These are phyloP conservation scores for Thelonectria discophora DNA, from an alignment of 2,329 filamentous ascomycete species.

Conservation along the genomic window DNA sequence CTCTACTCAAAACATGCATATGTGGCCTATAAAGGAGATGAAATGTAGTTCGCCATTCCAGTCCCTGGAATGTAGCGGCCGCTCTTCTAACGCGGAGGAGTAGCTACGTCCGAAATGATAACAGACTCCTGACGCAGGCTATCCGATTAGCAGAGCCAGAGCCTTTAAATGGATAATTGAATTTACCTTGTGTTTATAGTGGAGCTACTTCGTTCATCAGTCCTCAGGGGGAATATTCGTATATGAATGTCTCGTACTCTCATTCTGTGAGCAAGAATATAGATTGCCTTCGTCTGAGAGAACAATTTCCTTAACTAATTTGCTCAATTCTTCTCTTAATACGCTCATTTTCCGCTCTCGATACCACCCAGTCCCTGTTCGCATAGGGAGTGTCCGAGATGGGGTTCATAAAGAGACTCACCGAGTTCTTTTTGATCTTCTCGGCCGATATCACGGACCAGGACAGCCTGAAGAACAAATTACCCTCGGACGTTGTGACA, in stretches of 20 bases:
- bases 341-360: too few species aligned
- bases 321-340: background rate
- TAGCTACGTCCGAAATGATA: too few species aligned
- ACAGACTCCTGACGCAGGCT: too few species aligned
- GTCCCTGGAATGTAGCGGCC: background rate
- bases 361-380: background rate
- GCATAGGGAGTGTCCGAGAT: background rate
- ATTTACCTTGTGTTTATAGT: too few species aligned
- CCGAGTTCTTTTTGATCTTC: conserved; percentile 2
- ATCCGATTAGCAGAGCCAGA: too few species aligned
- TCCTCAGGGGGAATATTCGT: background rate
- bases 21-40: too few species aligned
- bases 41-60: too few species aligned
- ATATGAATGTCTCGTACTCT: background rate
- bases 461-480: background rate
- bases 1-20: too few species aligned
- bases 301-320: background rate
- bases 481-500: background rate
- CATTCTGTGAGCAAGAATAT: background rate
- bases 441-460: background rate
- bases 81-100: background rate
- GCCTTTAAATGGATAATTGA: too few species aligned
- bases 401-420: conserved; percentile 12
- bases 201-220: too few species aligned
- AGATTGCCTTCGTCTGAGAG: background rate